Conservation (phyloP, 495 filamentous ascomycete species). For the Pseudoneurospora amorphoporcata region DNA sequence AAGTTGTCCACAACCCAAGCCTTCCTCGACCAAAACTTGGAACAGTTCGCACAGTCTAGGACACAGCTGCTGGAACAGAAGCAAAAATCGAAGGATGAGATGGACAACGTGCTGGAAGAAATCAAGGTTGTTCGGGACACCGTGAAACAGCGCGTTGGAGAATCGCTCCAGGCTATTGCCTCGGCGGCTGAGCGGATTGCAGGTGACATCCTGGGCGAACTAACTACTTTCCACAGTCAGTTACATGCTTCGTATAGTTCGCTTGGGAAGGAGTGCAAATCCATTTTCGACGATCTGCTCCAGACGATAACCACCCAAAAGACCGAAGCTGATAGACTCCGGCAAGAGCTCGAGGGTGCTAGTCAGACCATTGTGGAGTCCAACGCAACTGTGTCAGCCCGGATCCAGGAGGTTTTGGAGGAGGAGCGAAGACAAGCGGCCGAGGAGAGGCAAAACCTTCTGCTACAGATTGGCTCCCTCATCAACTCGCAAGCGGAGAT, state of each 20-base stretch:
- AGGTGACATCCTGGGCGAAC: constrained; percentile 79
- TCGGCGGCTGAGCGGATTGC: constrained; percentile 79
- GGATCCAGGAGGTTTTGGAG: constrained; percentile 58
- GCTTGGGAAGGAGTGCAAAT: constrained; percentile 83
- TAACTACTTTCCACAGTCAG: constrained; percentile 70
- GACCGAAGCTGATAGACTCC: constrained; percentile 60
- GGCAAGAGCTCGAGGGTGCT: constrained; percentile 58
- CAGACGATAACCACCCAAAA: constrained; percentile 67
- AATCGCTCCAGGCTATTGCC: constrained; percentile 76
- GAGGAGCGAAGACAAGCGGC: constrained; percentile 67
- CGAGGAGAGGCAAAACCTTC: constrained; percentile 60
- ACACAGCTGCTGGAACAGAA: constrained; percentile 57
- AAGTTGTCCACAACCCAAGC: constrained; percentile 55
- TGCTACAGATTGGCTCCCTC: constrained; percentile 64
- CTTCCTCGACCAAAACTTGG: constrained; percentile 56
- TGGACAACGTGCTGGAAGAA: constrained; percentile 84
- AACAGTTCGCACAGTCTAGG: constrained; percentile 55
- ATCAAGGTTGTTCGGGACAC: constrained; percentile 80
- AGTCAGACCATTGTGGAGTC: constrained; percentile 54
- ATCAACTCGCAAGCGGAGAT: constrained; percentile 62
- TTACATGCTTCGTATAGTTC: constrained; percentile 77
- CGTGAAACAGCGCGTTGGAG: constrained; percentile 74
- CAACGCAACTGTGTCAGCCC: constrained; percentile 52
- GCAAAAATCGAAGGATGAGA: constrained; percentile 64
- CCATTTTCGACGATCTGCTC: constrained; percentile 69